These are phyloP conservation scores for Cephaloascus fragrans DNA, from an alignment of 805 yeast species.

Conservation along the genomic window DNA sequence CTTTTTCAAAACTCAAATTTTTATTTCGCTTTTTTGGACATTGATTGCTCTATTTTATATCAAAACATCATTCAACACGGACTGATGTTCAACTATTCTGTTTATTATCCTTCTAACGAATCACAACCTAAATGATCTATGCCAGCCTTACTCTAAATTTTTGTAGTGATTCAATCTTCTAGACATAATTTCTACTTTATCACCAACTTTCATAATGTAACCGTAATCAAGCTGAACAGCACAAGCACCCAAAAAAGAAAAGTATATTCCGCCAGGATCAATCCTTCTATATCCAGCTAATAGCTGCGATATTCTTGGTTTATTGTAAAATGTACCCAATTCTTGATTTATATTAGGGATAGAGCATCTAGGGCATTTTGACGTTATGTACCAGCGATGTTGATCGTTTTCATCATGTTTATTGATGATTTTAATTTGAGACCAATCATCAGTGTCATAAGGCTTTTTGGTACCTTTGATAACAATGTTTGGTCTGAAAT, in stretches of 20 bases:
- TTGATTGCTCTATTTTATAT: no score
- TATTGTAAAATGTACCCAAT: background rate
- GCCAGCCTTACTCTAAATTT: no score
- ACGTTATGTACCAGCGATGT: background rate
- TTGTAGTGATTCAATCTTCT: constrained; percentile 4
- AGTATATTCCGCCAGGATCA: constrained; percentile 3
- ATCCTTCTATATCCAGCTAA: constrained; percentile 2
- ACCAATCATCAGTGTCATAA: constrained; percentile 1
- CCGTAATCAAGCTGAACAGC: constrained; percentile 2
- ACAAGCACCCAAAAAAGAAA: constrained; percentile 3
- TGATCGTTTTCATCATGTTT: background rate
- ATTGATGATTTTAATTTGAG: background rate
- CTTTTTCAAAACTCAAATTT: no score
- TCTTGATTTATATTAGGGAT: background rate
- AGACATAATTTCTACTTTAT: constrained; percentile 1
- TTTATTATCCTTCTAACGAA: no score
- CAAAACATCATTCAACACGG: no score
- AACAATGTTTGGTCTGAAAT: background rate
- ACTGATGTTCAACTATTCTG: no score
- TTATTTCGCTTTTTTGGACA: no score
- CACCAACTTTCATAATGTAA: constrained; percentile 3
- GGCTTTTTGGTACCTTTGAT: background rate
- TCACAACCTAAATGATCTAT: no score
- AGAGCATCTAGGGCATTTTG: constrained; percentile 1
- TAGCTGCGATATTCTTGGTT: constrained; percentile 1